Percentiles rank a stretch among this genome's conserved stretches.
Evolutionary conservation across 2,329 filamentous ascomycete genomes (phyloP).

Genomic region (Talaromyces sp.): DNA sequence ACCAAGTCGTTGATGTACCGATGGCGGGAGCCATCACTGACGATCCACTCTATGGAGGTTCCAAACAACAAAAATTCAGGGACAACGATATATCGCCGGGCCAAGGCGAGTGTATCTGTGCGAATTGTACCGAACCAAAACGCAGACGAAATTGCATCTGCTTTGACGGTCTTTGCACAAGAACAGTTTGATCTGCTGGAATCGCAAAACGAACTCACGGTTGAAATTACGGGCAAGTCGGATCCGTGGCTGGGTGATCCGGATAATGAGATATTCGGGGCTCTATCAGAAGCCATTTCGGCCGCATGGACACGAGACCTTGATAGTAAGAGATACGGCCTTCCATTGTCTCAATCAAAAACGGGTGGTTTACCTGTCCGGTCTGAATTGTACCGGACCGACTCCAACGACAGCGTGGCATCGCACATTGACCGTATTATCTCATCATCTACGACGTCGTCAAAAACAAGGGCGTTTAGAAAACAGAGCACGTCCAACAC

Average conservation of each 20-base stretch:
- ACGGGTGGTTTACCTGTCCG: constrained; percentile 13
- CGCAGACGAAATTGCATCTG: constrained; percentile 67
- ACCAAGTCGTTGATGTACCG: constrained; percentile 83
- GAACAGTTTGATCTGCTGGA: constrained; percentile 69
- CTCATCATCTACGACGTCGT: constrained; percentile 33
- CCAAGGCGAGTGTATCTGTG: constrained; percentile 82
- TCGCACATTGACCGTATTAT: constrained; percentile 37
- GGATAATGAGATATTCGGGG: constrained; percentile 83
- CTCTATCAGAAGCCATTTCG: constrained; percentile 78
- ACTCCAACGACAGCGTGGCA: constrained; percentile 36
- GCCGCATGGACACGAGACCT: constrained; percentile 65
- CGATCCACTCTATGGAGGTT: constrained; percentile 80
- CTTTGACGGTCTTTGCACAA: constrained; percentile 63
- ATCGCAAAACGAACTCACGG: constrained; percentile 73
- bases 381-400: constrained; percentile 24
- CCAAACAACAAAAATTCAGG: constrained; percentile 85
- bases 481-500: constrained; percentile 22
- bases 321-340: constrained; percentile 29
- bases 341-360: constrained; percentile 24
- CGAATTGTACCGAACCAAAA: constrained; percentile 93
- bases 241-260: constrained; percentile 96
- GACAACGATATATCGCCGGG: constrained; percentile 77
- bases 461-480: constrained; percentile 24
- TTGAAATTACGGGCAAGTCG: constrained; percentile 86
- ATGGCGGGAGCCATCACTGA: constrained; percentile 93